These are phyloP conservation scores for Ormosia semicastrata DNA, from an alignment of 306 rosid genomes.

Conservation along the genomic window DNA sequence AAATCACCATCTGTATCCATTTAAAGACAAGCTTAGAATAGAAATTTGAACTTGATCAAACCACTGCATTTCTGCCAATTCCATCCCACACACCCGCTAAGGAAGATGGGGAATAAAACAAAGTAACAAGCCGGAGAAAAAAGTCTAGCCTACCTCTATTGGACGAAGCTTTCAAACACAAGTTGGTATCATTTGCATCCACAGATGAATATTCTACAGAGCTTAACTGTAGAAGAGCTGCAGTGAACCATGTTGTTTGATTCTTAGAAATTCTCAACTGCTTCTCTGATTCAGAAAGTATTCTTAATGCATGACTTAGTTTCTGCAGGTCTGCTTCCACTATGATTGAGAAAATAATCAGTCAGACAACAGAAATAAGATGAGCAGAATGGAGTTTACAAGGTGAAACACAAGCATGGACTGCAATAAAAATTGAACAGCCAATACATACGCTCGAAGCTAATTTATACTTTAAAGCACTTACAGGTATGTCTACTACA, in stretches of 20 bases:
- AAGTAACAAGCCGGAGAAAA: neutral
- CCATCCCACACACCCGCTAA: neutral
- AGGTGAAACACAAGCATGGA: neutral
- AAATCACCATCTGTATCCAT: constrained; percentile 46
- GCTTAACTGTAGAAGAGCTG: constrained; percentile 81
- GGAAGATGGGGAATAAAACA: neutral
- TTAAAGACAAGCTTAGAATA: constrained; percentile 24
- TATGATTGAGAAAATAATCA: constrained; percentile 22
- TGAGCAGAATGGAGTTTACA: neutral
- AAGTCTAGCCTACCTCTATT: constrained; percentile 44
- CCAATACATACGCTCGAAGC: neutral
- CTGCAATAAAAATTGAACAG: neutral
- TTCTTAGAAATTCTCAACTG: constrained; percentile 81
- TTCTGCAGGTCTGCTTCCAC: constrained; percentile 72
- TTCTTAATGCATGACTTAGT: constrained; percentile 66
- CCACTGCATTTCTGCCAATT: neutral
- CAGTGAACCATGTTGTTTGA: constrained; percentile 87
- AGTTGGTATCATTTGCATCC: constrained; percentile 47
- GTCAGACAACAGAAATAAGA: constrained; percentile 12
- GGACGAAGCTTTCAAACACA: constrained; percentile 35
- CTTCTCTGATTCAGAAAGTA: constrained; percentile 81
- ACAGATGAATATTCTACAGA: constrained; percentile 51
- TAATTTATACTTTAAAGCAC: constrained; percentile 18
- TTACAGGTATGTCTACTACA: constrained; percentile 52
- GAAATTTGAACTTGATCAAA: neutral